Percentiles rank a stretch among this genome's conserved stretches.
Conservation (phyloP, 139 green algal species). For the Tetraselmis striata region DNA sequence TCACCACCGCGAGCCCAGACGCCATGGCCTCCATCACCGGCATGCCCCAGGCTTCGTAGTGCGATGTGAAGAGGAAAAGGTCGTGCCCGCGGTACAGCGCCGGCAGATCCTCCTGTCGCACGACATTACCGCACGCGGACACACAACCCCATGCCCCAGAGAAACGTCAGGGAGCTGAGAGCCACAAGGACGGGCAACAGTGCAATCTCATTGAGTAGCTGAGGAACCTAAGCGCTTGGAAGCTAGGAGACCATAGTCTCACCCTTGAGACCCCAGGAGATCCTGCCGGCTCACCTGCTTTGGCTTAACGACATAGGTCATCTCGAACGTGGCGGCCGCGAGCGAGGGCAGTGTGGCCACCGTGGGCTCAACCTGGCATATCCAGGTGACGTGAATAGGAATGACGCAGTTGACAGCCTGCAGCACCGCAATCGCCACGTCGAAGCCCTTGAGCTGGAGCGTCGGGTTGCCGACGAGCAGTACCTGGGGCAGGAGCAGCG, state of each 20-base stretch:
- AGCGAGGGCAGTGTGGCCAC: slow-evolving; percentile 25
- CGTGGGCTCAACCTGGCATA: slow-evolving; percentile 45
- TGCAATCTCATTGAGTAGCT: too few relatives aligned
- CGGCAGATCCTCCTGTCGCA: slow-evolving; percentile 48
- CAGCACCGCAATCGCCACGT: slow-evolving; percentile 41
- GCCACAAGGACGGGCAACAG: too few relatives aligned
- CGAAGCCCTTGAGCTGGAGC: slow-evolving; percentile 59
- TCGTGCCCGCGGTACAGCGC: slow-evolving; percentile 53
- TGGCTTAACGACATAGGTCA: slow-evolving; percentile 34
- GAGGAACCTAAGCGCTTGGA: too few relatives aligned
- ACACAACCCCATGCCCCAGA: too few relatives aligned
- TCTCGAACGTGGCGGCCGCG: slow-evolving; percentile 19
- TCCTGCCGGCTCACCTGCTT: slow-evolving; percentile 20
- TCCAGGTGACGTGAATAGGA: slow-evolving; percentile 50
- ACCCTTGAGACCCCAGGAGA: slow-evolving; percentile 16
- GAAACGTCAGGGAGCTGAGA: too few relatives aligned
- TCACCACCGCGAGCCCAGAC: slow-evolving; percentile 47
- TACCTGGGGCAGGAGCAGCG: slow-evolving; percentile 17
- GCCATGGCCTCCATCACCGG: slow-evolving; percentile 73
- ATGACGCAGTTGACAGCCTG: slow-evolving; percentile 30
- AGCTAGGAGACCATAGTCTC: too few relatives aligned
- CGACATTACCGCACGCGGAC: too few relatives aligned
- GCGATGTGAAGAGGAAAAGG: slow-evolving; percentile 53
- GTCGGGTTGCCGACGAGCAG: slow-evolving; percentile 60
- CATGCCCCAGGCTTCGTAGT: slow-evolving; percentile 70